These are phyloP conservation scores for Jacaranda mimosifolia DNA, from an alignment of 257 asterid species.

Conservation along the genomic window DNA sequence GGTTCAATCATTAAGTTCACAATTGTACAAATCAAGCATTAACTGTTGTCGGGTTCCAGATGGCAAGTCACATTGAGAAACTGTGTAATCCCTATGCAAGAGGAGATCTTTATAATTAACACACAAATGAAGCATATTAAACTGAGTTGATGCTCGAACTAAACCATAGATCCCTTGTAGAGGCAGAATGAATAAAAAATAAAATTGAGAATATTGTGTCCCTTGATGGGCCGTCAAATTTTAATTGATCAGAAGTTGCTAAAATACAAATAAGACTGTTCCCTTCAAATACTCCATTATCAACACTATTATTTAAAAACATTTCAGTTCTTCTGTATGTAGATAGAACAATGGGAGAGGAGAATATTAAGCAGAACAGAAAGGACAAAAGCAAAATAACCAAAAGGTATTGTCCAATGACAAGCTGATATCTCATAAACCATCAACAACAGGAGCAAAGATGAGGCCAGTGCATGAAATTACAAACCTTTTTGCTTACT, in stretches of 20 bases:
- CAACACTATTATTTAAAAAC: conserved; percentile 7
- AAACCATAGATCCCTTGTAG: conserved; percentile 9
- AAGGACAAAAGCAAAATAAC: conserved; percentile 4
- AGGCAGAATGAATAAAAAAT: neutral
- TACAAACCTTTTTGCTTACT: conserved; percentile 86
- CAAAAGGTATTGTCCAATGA: conserved; percentile 8
- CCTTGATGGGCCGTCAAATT: conserved; percentile 28
- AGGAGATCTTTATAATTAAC: conserved; percentile 14
- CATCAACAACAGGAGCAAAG: conserved; percentile 16
- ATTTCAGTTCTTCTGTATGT: neutral
- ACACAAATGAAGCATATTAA: conserved; percentile 26
- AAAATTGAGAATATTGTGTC: conserved; percentile 1
- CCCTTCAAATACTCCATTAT: conserved; percentile 7
- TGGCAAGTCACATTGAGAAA: conserved; percentile 9
- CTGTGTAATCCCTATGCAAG: conserved; percentile 25
- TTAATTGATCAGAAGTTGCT: conserved; percentile 24
- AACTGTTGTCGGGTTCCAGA: conserved; percentile 3
- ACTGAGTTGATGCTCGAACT: conserved; percentile 22
- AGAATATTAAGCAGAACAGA: neutral
- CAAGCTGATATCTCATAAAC: conserved; percentile 27
- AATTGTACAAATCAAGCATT: neutral
- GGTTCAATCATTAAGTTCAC: neutral
- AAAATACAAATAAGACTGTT: conserved; percentile 1
- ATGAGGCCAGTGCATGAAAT: conserved; percentile 32
- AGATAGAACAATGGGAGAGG: conserved; percentile 15